phyloP scores from a whole-genome alignment of 306 rosid genomes.

The Vigna hirtella region DNA sequence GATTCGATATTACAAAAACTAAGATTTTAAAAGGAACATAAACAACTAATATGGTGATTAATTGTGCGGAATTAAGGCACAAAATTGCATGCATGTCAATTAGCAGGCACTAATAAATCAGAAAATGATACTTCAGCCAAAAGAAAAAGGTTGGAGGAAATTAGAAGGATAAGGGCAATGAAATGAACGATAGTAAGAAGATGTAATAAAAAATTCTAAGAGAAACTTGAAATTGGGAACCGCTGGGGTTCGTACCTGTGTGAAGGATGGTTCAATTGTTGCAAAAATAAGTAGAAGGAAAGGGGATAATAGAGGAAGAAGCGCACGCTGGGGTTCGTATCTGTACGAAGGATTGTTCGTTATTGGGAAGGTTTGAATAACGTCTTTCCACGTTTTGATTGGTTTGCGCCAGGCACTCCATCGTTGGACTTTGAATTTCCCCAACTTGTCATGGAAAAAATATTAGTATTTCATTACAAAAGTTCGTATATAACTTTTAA shows the following conservation, averaged over 20 bases:
- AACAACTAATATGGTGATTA: slow-evolving; percentile 23
- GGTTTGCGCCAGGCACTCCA: neutral
- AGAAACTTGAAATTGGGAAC: slow-evolving; percentile 22
- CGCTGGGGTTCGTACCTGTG: slow-evolving; percentile 22
- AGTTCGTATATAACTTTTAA: too few species aligned
- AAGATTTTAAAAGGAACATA: neutral
- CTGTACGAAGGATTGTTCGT: neutral
- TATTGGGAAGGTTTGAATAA: neutral
- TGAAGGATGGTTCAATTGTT: slow-evolving; percentile 4
- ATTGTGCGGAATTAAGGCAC: neutral
- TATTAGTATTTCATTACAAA: too few species aligned
- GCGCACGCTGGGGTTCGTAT: neutral
- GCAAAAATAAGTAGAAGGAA: slow-evolving; percentile 10
- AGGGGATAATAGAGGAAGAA: neutral
- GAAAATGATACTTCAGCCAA: neutral
- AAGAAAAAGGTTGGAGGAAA: neutral
- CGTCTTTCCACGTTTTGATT: slow-evolving; percentile 4
- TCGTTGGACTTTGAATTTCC: neutral
- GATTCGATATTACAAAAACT: neutral
- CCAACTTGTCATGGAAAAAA: neutral
- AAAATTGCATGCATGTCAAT: slow-evolving; percentile 2
- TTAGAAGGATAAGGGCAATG: neutral
- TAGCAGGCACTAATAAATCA: neutral
- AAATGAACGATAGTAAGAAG: neutral
- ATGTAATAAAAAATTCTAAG: neutral